A percentile compares a stretch with the other conserved stretches of the same genome.
Evolutionary conservation across 2,329 filamentous ascomycete species (phyloP).

Genomic region (Cytospora schulzeri): DNA sequence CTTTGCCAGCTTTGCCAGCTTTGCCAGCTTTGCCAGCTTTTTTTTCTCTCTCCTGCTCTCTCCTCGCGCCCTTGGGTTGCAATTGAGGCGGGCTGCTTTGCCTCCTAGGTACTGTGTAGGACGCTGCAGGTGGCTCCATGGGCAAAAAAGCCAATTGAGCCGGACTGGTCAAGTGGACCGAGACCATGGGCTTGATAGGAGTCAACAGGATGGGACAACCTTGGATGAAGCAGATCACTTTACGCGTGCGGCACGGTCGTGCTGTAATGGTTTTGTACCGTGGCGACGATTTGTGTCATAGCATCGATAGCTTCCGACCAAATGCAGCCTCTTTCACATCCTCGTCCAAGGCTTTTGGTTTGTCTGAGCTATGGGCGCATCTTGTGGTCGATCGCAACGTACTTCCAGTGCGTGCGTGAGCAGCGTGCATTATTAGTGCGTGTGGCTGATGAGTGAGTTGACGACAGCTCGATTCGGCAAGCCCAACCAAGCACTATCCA

Average conservation of each 20-base stretch:
- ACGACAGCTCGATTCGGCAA: neutral
- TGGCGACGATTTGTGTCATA: neutral
- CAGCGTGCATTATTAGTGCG: slow-evolving; percentile 13
- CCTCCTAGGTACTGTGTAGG: slow-evolving; percentile 1
- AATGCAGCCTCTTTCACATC: slow-evolving; percentile 2
- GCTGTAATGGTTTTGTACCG: neutral
- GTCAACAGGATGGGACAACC: slow-evolving; percentile 9
- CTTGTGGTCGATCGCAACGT: neutral
- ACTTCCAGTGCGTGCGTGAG: slow-evolving; percentile 3
- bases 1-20: no score
- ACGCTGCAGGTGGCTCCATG: neutral
- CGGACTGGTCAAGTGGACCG: slow-evolving; percentile 16
- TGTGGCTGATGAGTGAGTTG: neutral
- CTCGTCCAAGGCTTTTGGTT: neutral
- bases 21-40: no score
- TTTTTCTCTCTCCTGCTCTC: no score
- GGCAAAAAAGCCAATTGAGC: slow-evolving; percentile 4
- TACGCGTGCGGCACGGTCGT: slow-evolving; percentile 23
- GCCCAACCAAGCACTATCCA: neutral
- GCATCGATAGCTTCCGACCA: no score
- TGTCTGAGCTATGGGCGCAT: neutral
- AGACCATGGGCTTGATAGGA: neutral
- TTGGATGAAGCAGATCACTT: slow-evolving; percentile 16
- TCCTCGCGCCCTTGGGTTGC: neutral
- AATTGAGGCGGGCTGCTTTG: slow-evolving; percentile 6